Base-by-base conservation (phyloP, 1,139 yeast genomes). In the Candida sp. region DNA sequence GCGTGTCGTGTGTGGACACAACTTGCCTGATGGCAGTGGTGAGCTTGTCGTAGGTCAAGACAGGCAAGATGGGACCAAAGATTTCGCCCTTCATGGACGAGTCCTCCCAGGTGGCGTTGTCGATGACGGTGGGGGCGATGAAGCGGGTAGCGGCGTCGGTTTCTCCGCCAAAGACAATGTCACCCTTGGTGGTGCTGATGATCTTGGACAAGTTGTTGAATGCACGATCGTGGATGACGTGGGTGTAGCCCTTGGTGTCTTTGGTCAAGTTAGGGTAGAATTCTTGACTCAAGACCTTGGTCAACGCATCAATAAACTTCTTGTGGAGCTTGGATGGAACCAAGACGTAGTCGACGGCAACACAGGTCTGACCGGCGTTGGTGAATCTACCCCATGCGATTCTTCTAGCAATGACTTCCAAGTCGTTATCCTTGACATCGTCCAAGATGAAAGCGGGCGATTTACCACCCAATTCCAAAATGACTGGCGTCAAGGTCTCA, bases 391-490 rank as follows among this genome's bases (percentile, higher is more conserved):
- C 94, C 90, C 96, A 90, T 4, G 83, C 78, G 17, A 90, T 70
- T 68, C 97, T 81, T 54, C 78, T 78, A 17, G 92, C 85, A n/a
- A 89, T 77, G 0, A 77, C 68, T 23, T 70, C 68, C 48, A 89
- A 58, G 58, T 85, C 78, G 34, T 62, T 62, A 49, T 73, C 80
- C 7, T 60, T 58, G 45, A 81, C 73, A 46, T 80, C 75, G 43
- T 79, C 75, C 48, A 92, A 81, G 8, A 92, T 73, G 56, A 92
- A 78, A 1, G 84, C 90, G 0, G 98, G 98, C 3, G 94, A 87
- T 66, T 92, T 92, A n/a, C 98, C 98, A 47, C 98, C 98, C 46
- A 94, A 77, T 70, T 93, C 98, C 55, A 94, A 77, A 27, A 89
- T 71, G 22, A 81, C 81, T 0, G 98, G 98, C 1, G 97, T 90